These are phyloP conservation scores for Colletotrichum camelliae DNA, from an alignment of 2,329 filamentous ascomycete genomes.

Conservation along the genomic window DNA sequence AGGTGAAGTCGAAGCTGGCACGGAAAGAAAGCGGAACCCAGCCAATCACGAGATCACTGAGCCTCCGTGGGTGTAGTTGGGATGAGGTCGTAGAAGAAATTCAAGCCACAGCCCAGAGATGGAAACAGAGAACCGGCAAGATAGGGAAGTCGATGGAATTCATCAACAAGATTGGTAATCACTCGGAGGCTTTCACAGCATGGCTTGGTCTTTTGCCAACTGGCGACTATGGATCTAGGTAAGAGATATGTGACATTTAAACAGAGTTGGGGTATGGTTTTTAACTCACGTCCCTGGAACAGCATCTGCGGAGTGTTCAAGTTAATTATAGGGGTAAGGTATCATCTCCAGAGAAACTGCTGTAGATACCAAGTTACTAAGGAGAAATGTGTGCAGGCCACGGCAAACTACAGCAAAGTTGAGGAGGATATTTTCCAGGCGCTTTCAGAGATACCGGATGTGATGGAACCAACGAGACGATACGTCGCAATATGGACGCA, in stretches of 20 bases:
- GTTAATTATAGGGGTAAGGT: not conserved
- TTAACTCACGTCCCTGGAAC: not conserved
- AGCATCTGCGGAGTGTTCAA: not conserved
- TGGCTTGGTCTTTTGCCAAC: slow-evolving; percentile 5
- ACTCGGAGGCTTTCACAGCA: not conserved
- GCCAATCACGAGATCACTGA: not conserved
- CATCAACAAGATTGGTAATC: slow-evolving; percentile 1
- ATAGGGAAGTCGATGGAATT: not conserved
- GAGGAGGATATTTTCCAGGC: slow-evolving; percentile 4
- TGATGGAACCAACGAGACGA: slow-evolving; percentile 10
- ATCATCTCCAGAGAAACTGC: not conserved
- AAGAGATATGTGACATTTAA: not conserved
- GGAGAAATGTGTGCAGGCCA: not conserved
- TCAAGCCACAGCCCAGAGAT: not conserved
- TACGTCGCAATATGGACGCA: slow-evolving; percentile 9
- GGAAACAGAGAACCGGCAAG: not conserved
- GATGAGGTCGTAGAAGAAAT: not conserved
- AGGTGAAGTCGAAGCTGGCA: slow-evolving; percentile 7
- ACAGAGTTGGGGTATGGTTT: not conserved
- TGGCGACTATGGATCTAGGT: slow-evolving; percentile 4
- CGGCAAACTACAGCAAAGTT: not conserved
- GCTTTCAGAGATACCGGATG: slow-evolving; percentile 1
- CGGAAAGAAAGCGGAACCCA: not conserved
- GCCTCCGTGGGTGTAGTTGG: not conserved
- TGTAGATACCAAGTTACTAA: not conserved